A percentile compares a stretch with the other conserved stretches of the same genome.
phyloP scores from a whole-genome alignment of 768 basidiomycete genomes.

The Kwoniella dejecticola region DNA sequence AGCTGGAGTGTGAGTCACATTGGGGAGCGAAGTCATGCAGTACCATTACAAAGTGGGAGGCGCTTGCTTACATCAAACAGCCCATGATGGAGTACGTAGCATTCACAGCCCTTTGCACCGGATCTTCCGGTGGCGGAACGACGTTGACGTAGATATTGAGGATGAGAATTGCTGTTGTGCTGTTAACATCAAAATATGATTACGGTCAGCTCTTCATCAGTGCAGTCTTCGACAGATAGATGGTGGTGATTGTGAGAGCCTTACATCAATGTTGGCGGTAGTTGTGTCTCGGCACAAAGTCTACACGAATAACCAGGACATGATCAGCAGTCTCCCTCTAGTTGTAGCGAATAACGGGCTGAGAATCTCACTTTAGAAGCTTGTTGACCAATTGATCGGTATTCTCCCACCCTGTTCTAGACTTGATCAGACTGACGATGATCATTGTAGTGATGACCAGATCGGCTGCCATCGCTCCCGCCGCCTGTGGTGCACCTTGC shows the following conservation, averaged over 20 bases:
- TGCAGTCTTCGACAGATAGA: not conserved
- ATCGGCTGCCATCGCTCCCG: slow-evolving; percentile 4
- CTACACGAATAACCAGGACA: no score
- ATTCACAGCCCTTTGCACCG: no score
- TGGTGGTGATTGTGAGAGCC: no score
- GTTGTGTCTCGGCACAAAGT: not conserved
- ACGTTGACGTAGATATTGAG: no score
- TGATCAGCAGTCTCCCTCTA: no score
- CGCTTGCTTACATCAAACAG: no score
- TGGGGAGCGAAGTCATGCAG: no score
- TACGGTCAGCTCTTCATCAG: not conserved
- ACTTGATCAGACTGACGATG: not conserved
- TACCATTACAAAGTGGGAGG: no score
- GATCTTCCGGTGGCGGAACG: no score
- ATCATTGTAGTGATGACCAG: slow-evolving; percentile 2
- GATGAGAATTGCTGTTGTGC: no score
- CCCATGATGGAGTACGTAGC: no score
- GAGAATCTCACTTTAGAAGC: not conserved
- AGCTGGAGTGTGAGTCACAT: not conserved
- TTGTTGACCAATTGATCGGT: slow-evolving; percentile 8
- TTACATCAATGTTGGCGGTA: not conserved
- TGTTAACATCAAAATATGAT: not conserved
- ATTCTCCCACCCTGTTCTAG: not conserved
- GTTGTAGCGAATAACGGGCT: no score
- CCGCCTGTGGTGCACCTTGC: not conserved